These are phyloP conservation scores for Parastagonospora avenae DNA, from an alignment of 2,329 filamentous ascomycete genomes.

Conservation along the genomic window DNA sequence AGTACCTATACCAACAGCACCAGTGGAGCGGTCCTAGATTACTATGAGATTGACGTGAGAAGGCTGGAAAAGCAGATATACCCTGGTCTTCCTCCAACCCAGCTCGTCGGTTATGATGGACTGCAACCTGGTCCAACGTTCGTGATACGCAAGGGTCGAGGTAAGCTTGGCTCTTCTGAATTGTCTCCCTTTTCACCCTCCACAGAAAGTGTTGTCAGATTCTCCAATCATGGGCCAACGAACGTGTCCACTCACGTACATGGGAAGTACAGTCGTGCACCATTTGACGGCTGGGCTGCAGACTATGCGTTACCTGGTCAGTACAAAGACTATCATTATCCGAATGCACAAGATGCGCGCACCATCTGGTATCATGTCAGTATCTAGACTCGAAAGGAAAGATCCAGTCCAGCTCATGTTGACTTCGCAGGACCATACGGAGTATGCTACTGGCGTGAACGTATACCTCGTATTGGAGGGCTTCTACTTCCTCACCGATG, in stretches of 20 bases:
- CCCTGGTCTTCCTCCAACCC: constrained; percentile 47
- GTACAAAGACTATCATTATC: constrained; percentile 68
- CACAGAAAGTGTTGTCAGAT: constrained; percentile 59
- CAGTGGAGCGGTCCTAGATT: constrained; percentile 50
- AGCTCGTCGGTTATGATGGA: constrained; percentile 60
- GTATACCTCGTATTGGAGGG: constrained; percentile 63
- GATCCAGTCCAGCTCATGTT: neutral
- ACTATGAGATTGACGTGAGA: constrained; percentile 54
- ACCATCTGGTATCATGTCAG: constrained; percentile 63
- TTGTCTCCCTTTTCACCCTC: neutral
- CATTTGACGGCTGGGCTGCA: constrained; percentile 61
- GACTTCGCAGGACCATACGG: constrained; percentile 44
- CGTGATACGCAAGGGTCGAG: constrained; percentile 52
- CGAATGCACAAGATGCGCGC: constrained; percentile 59
- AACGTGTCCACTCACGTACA: constrained; percentile 60
- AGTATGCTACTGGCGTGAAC: constrained; percentile 57
- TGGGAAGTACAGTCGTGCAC: constrained; percentile 55
- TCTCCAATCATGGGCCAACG: constrained; percentile 56
- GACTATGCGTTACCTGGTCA: constrained; percentile 58
- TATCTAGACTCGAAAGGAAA: constrained; percentile 14
- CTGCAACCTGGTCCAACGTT: constrained; percentile 61
- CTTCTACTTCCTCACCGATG: constrained; percentile 60
- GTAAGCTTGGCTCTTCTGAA: constrained; percentile 10
- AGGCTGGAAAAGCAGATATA: constrained; percentile 51
- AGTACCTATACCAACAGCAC: constrained; percentile 43